Evolutionary conservation across 2,329 filamentous ascomycete genomes (phyloP).

Genomic region (Fusarium napiforme): DNA sequence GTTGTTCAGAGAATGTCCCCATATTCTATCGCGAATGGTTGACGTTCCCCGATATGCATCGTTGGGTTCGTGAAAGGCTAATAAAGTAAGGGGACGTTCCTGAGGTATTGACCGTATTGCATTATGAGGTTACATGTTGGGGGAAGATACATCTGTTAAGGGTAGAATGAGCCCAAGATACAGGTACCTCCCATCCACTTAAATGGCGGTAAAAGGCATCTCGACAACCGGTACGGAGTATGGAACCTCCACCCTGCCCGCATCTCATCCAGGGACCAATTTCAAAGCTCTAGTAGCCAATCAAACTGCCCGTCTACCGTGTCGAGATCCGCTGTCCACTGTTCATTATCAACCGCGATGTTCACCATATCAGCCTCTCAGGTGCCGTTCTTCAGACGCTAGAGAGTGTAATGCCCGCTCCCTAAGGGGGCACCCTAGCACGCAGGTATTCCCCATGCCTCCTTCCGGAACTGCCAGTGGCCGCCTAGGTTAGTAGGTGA

Average conservation of each 20-base stretch:
- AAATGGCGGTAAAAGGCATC: slow-evolving; percentile 37
- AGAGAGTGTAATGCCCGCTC: slow-evolving; percentile 11
- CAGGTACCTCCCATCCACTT: slow-evolving; percentile 23
- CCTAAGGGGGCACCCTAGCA: slow-evolving; percentile 14
- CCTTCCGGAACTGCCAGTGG: slow-evolving; percentile 35
- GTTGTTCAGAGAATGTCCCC: slow-evolving; percentile 20
- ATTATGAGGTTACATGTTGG: slow-evolving; percentile 24
- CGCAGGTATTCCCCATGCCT: slow-evolving; percentile 19
- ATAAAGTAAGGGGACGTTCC: slow-evolving; percentile 29
- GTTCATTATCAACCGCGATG: slow-evolving; percentile 10
- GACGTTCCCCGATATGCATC: slow-evolving; percentile 35
- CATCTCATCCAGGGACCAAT: slow-evolving; percentile 36
- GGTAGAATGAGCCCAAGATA: background rate
- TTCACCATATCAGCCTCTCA: slow-evolving; percentile 32
- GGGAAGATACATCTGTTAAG: slow-evolving; percentile 20
- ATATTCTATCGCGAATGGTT: slow-evolving; percentile 28
- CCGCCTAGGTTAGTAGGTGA: background rate
- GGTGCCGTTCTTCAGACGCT: slow-evolving; percentile 20
- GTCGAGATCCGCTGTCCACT: slow-evolving; percentile 13
- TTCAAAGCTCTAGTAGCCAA: slow-evolving; percentile 15
- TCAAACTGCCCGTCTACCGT: slow-evolving; percentile 6
- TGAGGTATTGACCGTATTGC: background rate
- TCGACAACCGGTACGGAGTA: slow-evolving; percentile 16
- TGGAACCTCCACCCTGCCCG: slow-evolving; percentile 23
- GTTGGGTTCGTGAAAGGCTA: slow-evolving; percentile 26